Evolutionary conservation across 345 rosid genomes (phyloP), one percentile per base, ranked within the genome.

Genomic region (Heritiera littoralis): DNA sequence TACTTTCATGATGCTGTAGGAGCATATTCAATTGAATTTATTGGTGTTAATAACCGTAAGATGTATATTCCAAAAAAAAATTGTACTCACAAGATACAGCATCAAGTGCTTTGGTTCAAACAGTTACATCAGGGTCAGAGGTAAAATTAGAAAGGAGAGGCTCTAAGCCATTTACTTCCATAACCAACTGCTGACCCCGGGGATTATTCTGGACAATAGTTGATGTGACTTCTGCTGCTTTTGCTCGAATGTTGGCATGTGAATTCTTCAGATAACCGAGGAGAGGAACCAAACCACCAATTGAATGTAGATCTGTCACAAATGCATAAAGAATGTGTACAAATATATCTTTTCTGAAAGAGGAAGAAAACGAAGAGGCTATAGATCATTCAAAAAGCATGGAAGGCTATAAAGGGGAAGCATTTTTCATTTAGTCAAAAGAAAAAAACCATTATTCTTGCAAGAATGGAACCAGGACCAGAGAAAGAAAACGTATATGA

Each of bases 161-260:
- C 76, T 92, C 97, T 23, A 95, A 84, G 55, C 98, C 99, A 80
- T 93, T 95, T 79, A 98, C 94, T 78, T 95, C 98, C 97, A 93
- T 92, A 72, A 95, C 98, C 79, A 93, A 83, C 71, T 90, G 93
- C 78, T 95, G 98, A 81, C 98, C 86, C 65, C 81, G 82, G 23
- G 98, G 96, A 82, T 95, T 95, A 85, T 95, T 95, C 89, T 95
- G 99, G 64, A 92, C 98, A 66, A 93, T 84, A 3, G 97, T 91
- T 67, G 92, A 83, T 64, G 91, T 84, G 55, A 95, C 97, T 38
- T 93, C 96, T 0, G 97, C 97, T 18, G 97, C 91, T 76, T 95
- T 95, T 38, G 99, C 98, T 74, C 97, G 86, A 82, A 93, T 84
- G 63, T 88, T 91, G 9, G 91, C 89, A 82, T 87, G 96, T 2